Evolutionary conservation across 75 land plant genomes (phyloP).

Genomic region (Pinus tabuliformis): DNA sequence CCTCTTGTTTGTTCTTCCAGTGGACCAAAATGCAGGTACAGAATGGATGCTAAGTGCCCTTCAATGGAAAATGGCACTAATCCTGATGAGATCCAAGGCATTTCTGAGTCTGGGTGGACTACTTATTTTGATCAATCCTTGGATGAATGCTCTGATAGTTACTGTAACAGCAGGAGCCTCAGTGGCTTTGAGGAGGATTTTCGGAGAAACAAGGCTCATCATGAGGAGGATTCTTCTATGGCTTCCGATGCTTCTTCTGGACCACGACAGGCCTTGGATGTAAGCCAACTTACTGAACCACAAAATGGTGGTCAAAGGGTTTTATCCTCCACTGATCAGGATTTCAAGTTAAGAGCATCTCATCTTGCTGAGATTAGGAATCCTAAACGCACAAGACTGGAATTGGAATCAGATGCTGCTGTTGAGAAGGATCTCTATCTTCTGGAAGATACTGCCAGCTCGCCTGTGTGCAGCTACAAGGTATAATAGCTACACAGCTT

Average conservation of each 20-base stretch:
- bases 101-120: conserved; percentile 1
- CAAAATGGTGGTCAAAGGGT: background rate
- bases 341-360: background rate
- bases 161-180: background rate
- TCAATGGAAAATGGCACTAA: background rate
- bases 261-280: conserved; percentile 31
- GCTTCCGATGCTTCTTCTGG: conserved; percentile 42
- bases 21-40: background rate
- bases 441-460: conserved; percentile 63
- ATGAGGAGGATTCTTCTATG: background rate
- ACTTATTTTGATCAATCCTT: background rate
- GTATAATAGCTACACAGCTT: background rate
- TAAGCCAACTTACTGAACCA: background rate
- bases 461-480: conserved; percentile 29
- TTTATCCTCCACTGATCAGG: background rate
- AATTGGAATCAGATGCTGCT: background rate
- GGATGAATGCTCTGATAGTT: background rate
- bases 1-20: background rate
- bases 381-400: conserved; percentile 12
- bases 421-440: conserved; percentile 8
- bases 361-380: conserved; percentile 4
- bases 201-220: background rate
- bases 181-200: background rate
- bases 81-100: background rate
- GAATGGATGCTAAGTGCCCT: background rate